Conservation (phyloP, 345 rosid species). For the Theobroma cacao region DNA sequence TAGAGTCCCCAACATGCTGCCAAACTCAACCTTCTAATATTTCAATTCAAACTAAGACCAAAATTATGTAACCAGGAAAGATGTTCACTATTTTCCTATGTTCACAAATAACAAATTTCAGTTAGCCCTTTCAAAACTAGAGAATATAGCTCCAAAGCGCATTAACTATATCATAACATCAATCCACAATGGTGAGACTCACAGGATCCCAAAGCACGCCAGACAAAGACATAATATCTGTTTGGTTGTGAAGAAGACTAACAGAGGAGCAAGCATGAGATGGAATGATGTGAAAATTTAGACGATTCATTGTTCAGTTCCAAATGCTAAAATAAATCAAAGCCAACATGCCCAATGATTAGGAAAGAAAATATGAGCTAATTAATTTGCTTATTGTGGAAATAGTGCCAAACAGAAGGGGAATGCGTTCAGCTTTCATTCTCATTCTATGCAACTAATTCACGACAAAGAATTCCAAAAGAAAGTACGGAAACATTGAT, state of each 20-base stretch:
- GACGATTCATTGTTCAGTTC: background rate
- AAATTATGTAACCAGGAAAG: background rate
- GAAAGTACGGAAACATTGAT: background rate
- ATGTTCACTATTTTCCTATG: background rate
- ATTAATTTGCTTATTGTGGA: background rate
- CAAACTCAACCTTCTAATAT: background rate
- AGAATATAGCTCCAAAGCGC: background rate
- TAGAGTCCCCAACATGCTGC: slow-evolving; percentile 2
- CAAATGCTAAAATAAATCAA: background rate
- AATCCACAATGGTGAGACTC: background rate
- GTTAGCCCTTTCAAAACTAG: background rate
- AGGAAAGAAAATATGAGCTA: background rate
- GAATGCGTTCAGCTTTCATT: background rate
- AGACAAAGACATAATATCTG: background rate
- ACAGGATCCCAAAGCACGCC: background rate
- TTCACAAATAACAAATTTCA: background rate
- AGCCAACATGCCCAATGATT: background rate
- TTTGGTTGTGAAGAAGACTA: slow-evolving; percentile 14
- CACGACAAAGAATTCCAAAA: background rate
- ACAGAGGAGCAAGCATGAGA: background rate
- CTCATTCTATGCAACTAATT: background rate
- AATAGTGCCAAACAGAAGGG: background rate
- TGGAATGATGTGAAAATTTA: background rate
- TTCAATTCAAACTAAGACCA: background rate
- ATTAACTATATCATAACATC: background rate